Evolutionary conservation across 2,329 filamentous ascomycete genomes (phyloP).

Genomic region (Alternaria burnsii): DNA sequence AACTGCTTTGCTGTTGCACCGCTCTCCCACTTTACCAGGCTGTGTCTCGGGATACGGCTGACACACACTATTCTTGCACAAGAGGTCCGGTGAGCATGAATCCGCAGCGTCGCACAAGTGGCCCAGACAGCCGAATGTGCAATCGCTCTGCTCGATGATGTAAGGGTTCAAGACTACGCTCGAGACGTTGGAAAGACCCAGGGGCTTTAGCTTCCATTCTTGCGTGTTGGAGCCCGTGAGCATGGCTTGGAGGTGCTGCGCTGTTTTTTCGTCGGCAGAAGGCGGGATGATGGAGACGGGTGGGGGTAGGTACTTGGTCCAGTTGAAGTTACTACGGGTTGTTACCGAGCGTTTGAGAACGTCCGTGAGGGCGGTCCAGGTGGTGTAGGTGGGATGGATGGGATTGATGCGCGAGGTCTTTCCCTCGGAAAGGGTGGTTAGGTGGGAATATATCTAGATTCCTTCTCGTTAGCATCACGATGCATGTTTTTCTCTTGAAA

Average conservation of each 20-base stretch:
- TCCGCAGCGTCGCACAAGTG: conserved; percentile 42
- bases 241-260: conserved; percentile 1
- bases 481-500: no score
- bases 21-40: conserved; percentile 36
- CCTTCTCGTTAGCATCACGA: conserved; percentile 4
- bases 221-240: background rate
- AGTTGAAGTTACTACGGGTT: conserved; percentile 43
- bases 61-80: conserved; percentile 48
- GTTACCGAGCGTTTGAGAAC: conserved; percentile 33
- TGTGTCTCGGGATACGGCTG: conserved; percentile 26
- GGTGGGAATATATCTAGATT: conserved; percentile 40
- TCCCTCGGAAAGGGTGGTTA: conserved; percentile 38
- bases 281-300: conserved; percentile 16
- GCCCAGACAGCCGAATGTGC: conserved; percentile 44
- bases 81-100: conserved; percentile 33
- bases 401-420: conserved; percentile 34
- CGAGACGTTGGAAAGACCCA: conserved; percentile 29
- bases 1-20: conserved; percentile 39
- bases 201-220: conserved; percentile 8
- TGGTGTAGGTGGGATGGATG: conserved; percentile 27
- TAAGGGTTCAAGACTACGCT: conserved; percentile 40
- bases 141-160: conserved; percentile 37
- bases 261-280: conserved; percentile 1
- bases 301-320: conserved; percentile 36
- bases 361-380: conserved; percentile 35